Conservation (phyloP, 2,329 filamentous ascomycete genomes). For the Teratosphaeria zuluensis region DNA sequence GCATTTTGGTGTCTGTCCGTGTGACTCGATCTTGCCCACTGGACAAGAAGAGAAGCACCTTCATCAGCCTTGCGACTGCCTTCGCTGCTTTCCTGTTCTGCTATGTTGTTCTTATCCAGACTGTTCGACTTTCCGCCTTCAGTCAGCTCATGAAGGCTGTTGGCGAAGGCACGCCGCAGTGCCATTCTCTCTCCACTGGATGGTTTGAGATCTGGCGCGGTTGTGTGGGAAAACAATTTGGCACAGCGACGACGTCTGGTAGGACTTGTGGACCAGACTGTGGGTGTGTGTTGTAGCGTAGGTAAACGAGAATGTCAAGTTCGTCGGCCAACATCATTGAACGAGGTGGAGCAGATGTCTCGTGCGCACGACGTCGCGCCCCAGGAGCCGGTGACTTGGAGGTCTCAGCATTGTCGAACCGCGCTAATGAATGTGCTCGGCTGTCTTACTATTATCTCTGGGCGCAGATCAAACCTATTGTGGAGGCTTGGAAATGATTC, state of each 20-base stretch:
- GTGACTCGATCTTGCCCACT: slow-evolving; percentile 1
- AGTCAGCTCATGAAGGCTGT: neutral
- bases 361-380: no score
- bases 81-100: slow-evolving; percentile 13
- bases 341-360: neutral
- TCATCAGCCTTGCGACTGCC: slow-evolving; percentile 19
- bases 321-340: neutral
- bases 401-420: no score
- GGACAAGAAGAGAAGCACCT: neutral
- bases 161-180: slow-evolving; percentile 3
- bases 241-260: neutral
- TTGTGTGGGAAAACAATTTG: neutral
- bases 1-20: slow-evolving; percentile 1
- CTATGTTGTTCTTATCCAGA: slow-evolving; percentile 3
- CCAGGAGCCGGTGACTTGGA: no score
- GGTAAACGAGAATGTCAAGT: neutral
- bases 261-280: neutral
- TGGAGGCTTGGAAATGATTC: no score
- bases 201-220: neutral
- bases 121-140: neutral
- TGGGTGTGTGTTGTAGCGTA: neutral
- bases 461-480: no score
- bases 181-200: neutral
- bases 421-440: no score
- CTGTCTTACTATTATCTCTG: no score